A percentile compares a stretch with the other conserved stretches of the same genome.
Conservation (phyloP, 768 basidiomycete genomes). For the Amanita exitialis region DNA sequence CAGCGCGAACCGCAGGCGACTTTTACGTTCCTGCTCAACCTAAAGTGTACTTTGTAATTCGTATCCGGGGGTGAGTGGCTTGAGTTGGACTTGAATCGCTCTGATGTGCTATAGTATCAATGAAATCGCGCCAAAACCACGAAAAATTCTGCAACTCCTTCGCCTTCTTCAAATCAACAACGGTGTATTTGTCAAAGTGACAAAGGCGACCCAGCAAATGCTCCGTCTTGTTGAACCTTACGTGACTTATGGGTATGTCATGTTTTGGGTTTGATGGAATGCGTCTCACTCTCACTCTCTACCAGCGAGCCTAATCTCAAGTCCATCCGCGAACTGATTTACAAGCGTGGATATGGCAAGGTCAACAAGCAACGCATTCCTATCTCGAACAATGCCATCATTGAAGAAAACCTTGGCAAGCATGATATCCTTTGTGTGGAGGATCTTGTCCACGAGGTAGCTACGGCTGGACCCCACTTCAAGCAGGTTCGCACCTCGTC, state of each 20-base stretch:
- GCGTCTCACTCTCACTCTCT: slow-evolving; percentile 1
- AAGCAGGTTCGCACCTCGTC: slow-evolving; percentile 66
- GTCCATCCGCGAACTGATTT: slow-evolving; percentile 92
- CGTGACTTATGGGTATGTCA: slow-evolving; percentile 80
- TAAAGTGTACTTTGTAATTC: slow-evolving; percentile 96
- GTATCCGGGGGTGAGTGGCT: slow-evolving; percentile 82
- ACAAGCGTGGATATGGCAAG: slow-evolving; percentile 99
- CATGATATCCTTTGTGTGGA: slow-evolving; percentile 95
- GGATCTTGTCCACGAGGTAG: slow-evolving; percentile 95
- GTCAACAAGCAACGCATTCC: slow-evolving; percentile 97
- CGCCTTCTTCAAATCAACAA: slow-evolving; percentile 99
- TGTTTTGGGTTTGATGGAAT: not conserved
- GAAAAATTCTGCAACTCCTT: slow-evolving; percentile 97
- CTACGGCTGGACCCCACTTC: slow-evolving; percentile 95
- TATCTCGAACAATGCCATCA: slow-evolving; percentile 86
- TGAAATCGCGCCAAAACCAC: slow-evolving; percentile 98
- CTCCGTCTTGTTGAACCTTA: slow-evolving; percentile 96
- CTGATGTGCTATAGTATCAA: slow-evolving; percentile 68
- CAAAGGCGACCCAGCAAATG: slow-evolving; percentile 96
- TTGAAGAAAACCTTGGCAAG: slow-evolving; percentile 85
- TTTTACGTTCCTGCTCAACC: slow-evolving; percentile 97
- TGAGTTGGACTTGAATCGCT: not conserved
- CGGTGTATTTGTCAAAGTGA: slow-evolving; percentile 96
- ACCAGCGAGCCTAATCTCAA: slow-evolving; percentile 91
- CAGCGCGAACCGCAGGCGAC: slow-evolving; percentile 84